These are phyloP conservation scores for Inga leiocalycina DNA, from an alignment of 306 rosid species.

Conservation along the genomic window DNA sequence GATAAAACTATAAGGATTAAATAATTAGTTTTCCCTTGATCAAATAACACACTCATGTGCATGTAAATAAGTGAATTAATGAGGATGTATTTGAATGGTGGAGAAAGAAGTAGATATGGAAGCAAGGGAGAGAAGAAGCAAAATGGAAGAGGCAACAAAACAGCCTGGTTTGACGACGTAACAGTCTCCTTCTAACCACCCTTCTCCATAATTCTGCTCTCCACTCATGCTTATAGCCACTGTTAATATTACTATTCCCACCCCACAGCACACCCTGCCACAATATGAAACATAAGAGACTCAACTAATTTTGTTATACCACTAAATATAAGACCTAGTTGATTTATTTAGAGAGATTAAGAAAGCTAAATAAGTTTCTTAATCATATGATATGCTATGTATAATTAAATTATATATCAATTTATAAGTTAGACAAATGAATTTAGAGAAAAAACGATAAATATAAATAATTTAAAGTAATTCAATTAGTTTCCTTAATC, in stretches of 20 bases:
- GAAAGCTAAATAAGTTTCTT: too few relatives aligned
- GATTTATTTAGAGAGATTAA: too few relatives aligned
- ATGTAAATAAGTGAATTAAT: neutral
- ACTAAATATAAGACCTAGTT: too few relatives aligned
- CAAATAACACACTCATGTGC: too few relatives aligned
- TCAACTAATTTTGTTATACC: neutral
- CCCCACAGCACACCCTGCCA: neutral
- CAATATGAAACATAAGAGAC: neutral
- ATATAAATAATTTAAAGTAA: too few relatives aligned
- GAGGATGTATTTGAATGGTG: neutral
- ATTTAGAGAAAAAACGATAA: too few relatives aligned
- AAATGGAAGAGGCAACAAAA: neutral
- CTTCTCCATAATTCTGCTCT: neutral
- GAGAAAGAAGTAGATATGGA: neutral
- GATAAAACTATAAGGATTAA: too few relatives aligned
- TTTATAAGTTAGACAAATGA: too few relatives aligned
- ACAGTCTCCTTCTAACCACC: neutral
- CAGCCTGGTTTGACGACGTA: neutral
- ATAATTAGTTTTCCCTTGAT: too few relatives aligned
- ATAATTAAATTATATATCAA: too few relatives aligned
- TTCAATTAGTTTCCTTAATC: too few relatives aligned
- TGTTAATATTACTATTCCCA: neutral
- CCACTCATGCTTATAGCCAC: neutral
- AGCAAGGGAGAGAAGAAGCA: neutral
- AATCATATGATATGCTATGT: too few relatives aligned